Base-by-base conservation (phyloP, 352 stramenopile species). In the Thraustochytrium sp. region DNA sequence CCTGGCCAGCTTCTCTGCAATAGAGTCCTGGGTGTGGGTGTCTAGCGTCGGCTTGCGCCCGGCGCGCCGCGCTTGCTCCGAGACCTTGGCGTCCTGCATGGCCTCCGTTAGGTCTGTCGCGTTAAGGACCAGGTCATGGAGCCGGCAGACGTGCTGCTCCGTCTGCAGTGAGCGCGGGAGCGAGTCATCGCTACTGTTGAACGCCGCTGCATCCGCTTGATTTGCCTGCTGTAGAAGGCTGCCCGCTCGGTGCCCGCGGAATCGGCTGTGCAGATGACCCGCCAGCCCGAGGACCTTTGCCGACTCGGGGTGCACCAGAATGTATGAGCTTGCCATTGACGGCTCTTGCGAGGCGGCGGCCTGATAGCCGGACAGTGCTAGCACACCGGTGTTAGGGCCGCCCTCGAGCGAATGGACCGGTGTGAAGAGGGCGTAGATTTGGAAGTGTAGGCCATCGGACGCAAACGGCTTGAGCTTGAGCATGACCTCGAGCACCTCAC, bases 401-500 rank as follows among this genome's bases (percentile, higher is more conserved):
- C 18, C 18, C 49, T 55, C 26, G 49, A 55, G 26, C n/a, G n/a
- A n/a, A n/a, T n/a, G 26, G 26, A 65, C 49, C 11, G 68, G 31
- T 0, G 68, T 26, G 38, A 80, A 80, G 31, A 80, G 49, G 2
- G 40, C 31, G 42, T 80, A 80, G n/a, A 64, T 64, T 77, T 77
- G n/a, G 53, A 72, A 80, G 29, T 63, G 48, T 5, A 48, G 46
- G 26, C 46, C 68, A 26, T 80, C 68, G 1, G 48, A 46, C 8
- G 31, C 68, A 34, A 55, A 80, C 9, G 68, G 44, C 31, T 80
- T 80, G 8, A 80, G 68, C 38, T 80, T 80, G n/a, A 80, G 37
- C 29, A 75, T 31, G 9, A 80, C 68, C 26, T 61, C 68, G 23
- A 64, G 5, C 13, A 51, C 38, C n/a, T 46, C 68, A 23, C 68